A percentile compares a stretch with the other conserved stretches of the same genome.
Conservation (phyloP, 2,329 filamentous ascomycete genomes). For the Claviceps purpurea region DNA sequence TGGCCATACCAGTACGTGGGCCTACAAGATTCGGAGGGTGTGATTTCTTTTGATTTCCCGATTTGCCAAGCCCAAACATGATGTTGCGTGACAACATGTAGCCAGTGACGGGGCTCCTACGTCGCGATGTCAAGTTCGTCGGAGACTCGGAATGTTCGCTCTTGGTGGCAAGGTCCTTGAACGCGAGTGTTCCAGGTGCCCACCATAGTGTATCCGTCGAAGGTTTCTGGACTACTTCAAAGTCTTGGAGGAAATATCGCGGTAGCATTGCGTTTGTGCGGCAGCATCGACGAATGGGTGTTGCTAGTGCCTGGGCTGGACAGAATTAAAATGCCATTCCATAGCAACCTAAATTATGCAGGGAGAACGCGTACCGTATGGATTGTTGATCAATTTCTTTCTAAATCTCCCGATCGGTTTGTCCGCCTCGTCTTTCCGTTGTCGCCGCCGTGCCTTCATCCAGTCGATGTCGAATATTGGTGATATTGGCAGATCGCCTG, state of each 20-base stretch:
- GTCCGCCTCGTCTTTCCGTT: conserved; percentile 23
- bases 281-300: conserved; percentile 43
- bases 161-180: conserved; percentile 13
- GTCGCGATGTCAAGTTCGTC: background rate
- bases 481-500: conserved; percentile 37
- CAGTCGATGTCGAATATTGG: conserved; percentile 40
- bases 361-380: conserved; percentile 40
- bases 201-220: conserved; percentile 39
- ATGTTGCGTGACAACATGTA: conserved; percentile 19
- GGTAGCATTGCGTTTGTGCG: conserved; percentile 39
- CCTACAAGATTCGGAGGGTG: conserved; percentile 9
- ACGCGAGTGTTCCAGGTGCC: conserved; percentile 32
- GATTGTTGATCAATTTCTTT: conserved; percentile 44
- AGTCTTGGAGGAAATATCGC: conserved; percentile 47
- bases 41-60: conserved; percentile 10
- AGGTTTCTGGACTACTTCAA: conserved; percentile 43
- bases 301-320: conserved; percentile 47
- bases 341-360: no score
- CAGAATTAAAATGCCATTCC: conserved; percentile 7
- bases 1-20: conserved; percentile 16
- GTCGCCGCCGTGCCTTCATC: conserved; percentile 29
- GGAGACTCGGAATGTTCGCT: background rate
- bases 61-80: conserved; percentile 17
- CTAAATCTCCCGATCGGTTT: conserved; percentile 34
- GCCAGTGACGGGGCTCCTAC: conserved; percentile 11